Conservation (phyloP, 352 stramenopile genomes). For the Phytopythium aichiense region DNA sequence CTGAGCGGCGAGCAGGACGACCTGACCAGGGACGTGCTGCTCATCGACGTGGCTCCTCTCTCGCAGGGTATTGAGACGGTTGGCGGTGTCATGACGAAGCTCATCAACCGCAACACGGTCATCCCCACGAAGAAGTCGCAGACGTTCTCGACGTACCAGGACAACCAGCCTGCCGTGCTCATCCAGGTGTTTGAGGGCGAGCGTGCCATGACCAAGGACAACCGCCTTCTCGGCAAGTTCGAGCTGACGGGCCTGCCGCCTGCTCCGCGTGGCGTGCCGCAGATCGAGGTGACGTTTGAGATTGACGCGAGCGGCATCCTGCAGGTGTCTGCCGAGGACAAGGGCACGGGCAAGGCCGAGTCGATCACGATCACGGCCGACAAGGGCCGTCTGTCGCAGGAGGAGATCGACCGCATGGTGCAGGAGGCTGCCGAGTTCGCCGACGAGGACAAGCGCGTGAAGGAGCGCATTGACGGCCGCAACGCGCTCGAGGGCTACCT, state of each 20-base stretch:
- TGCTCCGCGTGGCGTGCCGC: slow-evolving; percentile 95
- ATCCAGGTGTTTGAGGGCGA: slow-evolving; percentile 98
- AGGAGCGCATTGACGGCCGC: slow-evolving; percentile 95
- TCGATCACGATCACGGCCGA: slow-evolving; percentile 99
- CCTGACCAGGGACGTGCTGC: slow-evolving; percentile 91
- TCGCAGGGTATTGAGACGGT: slow-evolving; percentile 98
- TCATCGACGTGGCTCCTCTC: slow-evolving; percentile 98
- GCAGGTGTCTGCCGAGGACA: slow-evolving; percentile 97
- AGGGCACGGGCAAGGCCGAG: slow-evolving; percentile 96
- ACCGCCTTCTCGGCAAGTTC: slow-evolving; percentile 99
- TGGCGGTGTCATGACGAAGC: slow-evolving; percentile 98
- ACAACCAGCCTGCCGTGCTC: slow-evolving; percentile 94
- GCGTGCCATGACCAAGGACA: slow-evolving; percentile 99
- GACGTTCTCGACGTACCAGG: slow-evolving; percentile 98
- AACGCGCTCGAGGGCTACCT: slow-evolving; percentile 98
- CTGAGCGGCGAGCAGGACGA: slow-evolving; percentile 92
- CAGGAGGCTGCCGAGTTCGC: slow-evolving; percentile 97
- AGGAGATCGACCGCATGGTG: slow-evolving; percentile 99
- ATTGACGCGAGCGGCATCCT: slow-evolving; percentile 99
- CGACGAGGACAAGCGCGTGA: slow-evolving; percentile 98
- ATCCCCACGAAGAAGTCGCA: slow-evolving; percentile 99
- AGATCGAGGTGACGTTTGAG: slow-evolving; percentile 99
- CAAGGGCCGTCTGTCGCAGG: slow-evolving; percentile 97
- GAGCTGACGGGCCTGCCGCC: slow-evolving; percentile 97
- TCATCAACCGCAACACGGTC: slow-evolving; percentile 98